Evolutionary conservation across 2,329 filamentous ascomycete species (phyloP).

Genomic region (Xylaria polymorpha): DNA sequence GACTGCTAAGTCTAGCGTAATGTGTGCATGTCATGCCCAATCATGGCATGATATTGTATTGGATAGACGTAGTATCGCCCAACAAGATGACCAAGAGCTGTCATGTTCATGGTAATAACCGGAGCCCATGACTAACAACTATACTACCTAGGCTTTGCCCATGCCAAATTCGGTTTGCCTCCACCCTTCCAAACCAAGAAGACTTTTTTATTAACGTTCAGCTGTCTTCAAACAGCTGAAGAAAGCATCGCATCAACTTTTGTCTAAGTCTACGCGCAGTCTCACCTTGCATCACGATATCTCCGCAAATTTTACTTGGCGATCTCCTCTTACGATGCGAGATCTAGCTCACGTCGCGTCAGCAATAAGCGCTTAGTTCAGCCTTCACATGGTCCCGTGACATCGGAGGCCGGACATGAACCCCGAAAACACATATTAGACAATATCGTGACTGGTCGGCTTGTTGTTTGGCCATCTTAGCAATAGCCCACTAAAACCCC

Average conservation of each 20-base stretch:
- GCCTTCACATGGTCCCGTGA: slow-evolving; percentile 28
- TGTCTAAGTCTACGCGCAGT: background rate
- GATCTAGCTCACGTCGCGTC: slow-evolving; percentile 14
- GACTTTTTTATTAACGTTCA: slow-evolving; percentile 16
- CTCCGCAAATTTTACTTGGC: slow-evolving; percentile 34
- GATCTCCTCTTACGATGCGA: slow-evolving; percentile 27
- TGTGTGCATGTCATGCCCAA: background rate
- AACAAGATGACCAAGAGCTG: slow-evolving; percentile 3
- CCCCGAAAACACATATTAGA: slow-evolving; percentile 12
- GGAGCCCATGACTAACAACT: background rate
- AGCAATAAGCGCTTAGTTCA: slow-evolving; percentile 25
- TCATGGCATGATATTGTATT: slow-evolving; percentile 5
- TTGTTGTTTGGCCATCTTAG: slow-evolving; percentile 7
- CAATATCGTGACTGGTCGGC: slow-evolving; percentile 21
- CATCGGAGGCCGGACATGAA: slow-evolving; percentile 12
- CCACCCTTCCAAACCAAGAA: slow-evolving; percentile 9
- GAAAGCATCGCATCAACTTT: slow-evolving; percentile 16
- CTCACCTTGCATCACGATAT: slow-evolving; percentile 25
- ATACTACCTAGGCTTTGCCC: too few species aligned
- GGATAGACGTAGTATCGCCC: slow-evolving; percentile 8
- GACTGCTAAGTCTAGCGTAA: slow-evolving; percentile 3
- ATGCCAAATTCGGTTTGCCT: slow-evolving; percentile 24
- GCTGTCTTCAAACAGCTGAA: slow-evolving; percentile 28
- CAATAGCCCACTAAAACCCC: slow-evolving; percentile 5
- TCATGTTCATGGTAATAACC: background rate